Base-by-base conservation (phyloP, 352 stramenopile genomes). In the Globisporangium viniferum region DNA sequence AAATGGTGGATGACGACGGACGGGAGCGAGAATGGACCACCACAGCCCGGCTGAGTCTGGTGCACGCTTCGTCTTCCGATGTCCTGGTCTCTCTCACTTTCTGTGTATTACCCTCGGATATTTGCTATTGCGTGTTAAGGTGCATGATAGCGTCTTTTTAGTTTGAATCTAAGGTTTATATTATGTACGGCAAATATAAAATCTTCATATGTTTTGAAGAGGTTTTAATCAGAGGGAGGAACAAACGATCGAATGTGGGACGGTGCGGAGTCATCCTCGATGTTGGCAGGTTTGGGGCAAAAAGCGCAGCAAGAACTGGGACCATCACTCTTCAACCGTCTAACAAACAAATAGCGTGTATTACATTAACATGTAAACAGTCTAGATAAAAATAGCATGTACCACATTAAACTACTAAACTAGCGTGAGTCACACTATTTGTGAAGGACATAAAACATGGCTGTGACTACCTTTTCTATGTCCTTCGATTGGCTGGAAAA, bases 261-360 rank as follows among this genome's bases (percentile, higher is more conserved):
- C 67, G 71, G n/a, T 67, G 64, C 58, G 18, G 67, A 71, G 71
- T 76, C 71, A 76, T 74, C 63, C 15, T 69, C 12, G 6, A 22
- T 62, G 53, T 76, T 76, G 62, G 18, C 15, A 24, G 14, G 36
- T 10, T 51, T 51, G 18, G 18, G 56, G 24, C 27, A 18, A 58
- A 67, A 51, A 51, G 20, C 36, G 18, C 33, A 39, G 18, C 44
- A 41, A 20, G 24, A 22, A 24, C 6, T 15, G n/a, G 15, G 46
- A 66, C 60, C 36, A 59, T 61, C 49, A 67, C 33, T 67, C 62
- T 24, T 24, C 1, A 2, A 12, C 9, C 6, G 6, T n/a, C 5
- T 3, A 12, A 15, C 6, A 24, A 4, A 2, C 2, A 22, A 20
- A 22, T 8, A 59, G 31, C 53, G 20, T 18, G 15, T 59, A 39